Evolutionary conservation across 1,284 basidiomycete species (phyloP).

Genomic region (Apiotrichum sp.): DNA sequence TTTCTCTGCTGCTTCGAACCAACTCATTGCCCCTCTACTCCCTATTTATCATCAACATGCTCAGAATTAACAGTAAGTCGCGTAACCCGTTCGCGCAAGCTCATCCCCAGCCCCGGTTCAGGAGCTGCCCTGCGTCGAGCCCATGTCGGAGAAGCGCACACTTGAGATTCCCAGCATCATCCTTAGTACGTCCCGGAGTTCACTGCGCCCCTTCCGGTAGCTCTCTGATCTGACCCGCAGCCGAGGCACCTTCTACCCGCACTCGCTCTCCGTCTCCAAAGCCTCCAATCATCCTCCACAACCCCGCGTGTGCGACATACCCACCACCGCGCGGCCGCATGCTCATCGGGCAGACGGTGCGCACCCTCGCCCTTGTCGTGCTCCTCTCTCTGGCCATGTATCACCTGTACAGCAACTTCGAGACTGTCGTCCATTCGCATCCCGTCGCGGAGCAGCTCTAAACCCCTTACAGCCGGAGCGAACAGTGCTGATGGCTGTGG

Average conservation of each 20-base stretch:
- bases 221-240: not conserved
- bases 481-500: too few species aligned
- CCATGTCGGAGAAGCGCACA: not conserved
- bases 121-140: not conserved
- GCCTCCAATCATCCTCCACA: slow-evolving; percentile 22
- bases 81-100: too few species aligned
- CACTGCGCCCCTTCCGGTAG: not conserved
- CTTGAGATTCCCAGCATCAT: slow-evolving; percentile 23
- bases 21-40: too few species aligned
- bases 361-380: slow-evolving; percentile 8
- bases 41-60: too few species aligned
- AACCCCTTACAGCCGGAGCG: not conserved
- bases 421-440: not conserved
- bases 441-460: not conserved
- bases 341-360: not conserved
- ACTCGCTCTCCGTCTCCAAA: slow-evolving; percentile 20
- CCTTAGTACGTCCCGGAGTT: slow-evolving; percentile 14
- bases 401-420: slow-evolving; percentile 12
- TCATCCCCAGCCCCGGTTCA: not conserved
- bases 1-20: too few species aligned
- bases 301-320: slow-evolving; percentile 15
- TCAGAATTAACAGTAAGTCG: too few species aligned
- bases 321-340: not conserved
- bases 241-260: slow-evolving; percentile 1
- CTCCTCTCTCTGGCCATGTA: slow-evolving; percentile 11